Evolutionary conservation across 176 grass and related monocot species (phyloP), one percentile per base, ranked within the genome.

Genomic region (Triticum timopheevii): DNA sequence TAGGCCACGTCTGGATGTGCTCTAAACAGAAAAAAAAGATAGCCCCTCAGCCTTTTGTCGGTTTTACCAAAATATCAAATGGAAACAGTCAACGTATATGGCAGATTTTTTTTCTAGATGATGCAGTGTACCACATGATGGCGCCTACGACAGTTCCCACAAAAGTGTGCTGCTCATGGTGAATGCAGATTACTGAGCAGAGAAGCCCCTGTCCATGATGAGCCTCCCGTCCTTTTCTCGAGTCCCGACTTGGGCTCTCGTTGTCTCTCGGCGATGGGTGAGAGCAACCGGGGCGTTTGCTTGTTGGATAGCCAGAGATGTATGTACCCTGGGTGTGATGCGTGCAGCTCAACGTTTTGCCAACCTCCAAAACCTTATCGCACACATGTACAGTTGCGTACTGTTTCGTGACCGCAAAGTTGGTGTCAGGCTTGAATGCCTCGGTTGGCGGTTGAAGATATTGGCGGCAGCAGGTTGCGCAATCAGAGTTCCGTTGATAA

Each of bases 141-240:
- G 65, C 45, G 17, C 13, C 7, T 24, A 38, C 20, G 10, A 19
- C 19, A 85, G 61, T 58, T 61, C 4, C 44, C 40, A 22, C 67
- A 44, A 5, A 34, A 19, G 69, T 8, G 45, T 8, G 68, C 24
- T 87, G 50, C 42, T 9, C 69, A 72, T 72, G 20, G 13, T 25
- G 80, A 40, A n/a, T 73, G 52, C n/a, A 34, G 76, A 71, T 39
- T 19, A 16, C 9, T 4, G 11, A 33, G 56, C 13, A 52, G 34
- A 17, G 19, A 34, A 54, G 7, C 8, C 7, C 8, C 16, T 23
- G 49, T 69, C 35, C 10, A 13, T 28, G 44, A 20, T 28, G 10
- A 77, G 30, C 23, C 24, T 40, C 4, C 23, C 39, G 31, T 90
- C 79, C 8, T 11, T 83, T 65, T 86, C 88, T 39, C 27, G 7